Conservation (phyloP, 139 green algal species). For the Closterium sp. region DNA sequence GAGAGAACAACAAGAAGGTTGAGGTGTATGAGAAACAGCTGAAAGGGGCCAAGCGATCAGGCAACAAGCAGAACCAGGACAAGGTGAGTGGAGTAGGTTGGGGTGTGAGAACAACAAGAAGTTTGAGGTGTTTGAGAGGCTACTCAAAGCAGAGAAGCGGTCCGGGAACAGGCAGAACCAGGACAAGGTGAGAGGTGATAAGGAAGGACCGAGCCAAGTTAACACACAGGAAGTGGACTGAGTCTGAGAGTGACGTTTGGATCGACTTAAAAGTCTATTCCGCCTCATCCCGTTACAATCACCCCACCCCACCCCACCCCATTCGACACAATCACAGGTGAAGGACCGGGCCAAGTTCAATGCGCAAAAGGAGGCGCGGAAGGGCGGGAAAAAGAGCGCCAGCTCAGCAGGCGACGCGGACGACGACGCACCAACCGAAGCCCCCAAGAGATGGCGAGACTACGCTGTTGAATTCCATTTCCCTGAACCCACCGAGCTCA, state of each 20-base stretch:
- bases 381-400: conserved; percentile 35
- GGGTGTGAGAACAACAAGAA: conserved; percentile 82
- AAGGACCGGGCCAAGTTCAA: conserved; percentile 51
- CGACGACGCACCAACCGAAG: conserved; percentile 53
- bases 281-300: too few species aligned
- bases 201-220: too few species aligned
- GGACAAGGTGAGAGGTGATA: too few species aligned
- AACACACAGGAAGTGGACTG: too few species aligned
- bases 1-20: conserved; percentile 80
- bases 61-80: conserved; percentile 27
- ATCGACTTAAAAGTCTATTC: too few species aligned
- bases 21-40: conserved; percentile 94
- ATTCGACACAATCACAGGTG: too few species aligned
- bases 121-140: too few species aligned
- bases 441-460: conserved; percentile 72
- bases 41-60: conserved; percentile 57
- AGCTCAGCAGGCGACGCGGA: conserved; percentile 47
- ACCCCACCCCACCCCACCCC: too few species aligned
- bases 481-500: conserved; percentile 88
- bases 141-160: too few species aligned
- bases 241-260: too few species aligned
- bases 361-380: conserved; percentile 56
- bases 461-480: conserved; percentile 93
- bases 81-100: conserved; percentile 55
- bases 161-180: too few species aligned